Evolutionary conservation across 2,329 filamentous ascomycete genomes (phyloP).

Genomic region (Berkeleyomyces rouxiae): DNA sequence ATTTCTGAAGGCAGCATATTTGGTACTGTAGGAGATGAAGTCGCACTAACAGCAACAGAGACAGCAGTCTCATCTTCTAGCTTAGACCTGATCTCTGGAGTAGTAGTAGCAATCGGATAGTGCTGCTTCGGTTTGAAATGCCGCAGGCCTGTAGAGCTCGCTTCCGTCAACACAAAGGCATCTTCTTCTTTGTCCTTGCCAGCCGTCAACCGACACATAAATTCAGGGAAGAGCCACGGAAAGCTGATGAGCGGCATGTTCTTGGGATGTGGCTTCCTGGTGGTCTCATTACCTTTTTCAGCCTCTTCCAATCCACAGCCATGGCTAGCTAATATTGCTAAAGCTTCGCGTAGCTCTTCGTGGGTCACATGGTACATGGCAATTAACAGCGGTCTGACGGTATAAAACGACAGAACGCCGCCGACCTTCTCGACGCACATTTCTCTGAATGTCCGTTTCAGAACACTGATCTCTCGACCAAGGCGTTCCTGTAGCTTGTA

Average conservation of each 20-base stretch:
- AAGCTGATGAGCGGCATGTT: constrained; percentile 77
- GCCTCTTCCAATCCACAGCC: not conserved
- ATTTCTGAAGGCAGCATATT: too few species aligned
- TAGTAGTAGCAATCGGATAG: not conserved
- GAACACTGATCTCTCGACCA: constrained; percentile 43
- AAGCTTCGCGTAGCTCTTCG: constrained; percentile 45
- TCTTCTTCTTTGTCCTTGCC: constrained; percentile 11
- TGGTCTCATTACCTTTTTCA: not conserved
- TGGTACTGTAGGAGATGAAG: too few species aligned
- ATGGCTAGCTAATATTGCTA: constrained; percentile 18
- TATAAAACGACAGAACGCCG: constrained; percentile 21
- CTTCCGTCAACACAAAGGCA: constrained; percentile 3
- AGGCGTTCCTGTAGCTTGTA: constrained; percentile 83
- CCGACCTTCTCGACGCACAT: constrained; percentile 50
- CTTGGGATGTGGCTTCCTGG: constrained; percentile 17
- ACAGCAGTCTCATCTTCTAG: too few species aligned
- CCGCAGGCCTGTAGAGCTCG: not conserved
- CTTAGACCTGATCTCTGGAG: not conserved
- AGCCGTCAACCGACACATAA: constrained; percentile 53
- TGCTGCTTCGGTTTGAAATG: not conserved
- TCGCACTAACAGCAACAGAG: not conserved
- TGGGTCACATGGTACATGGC: constrained; percentile 80
- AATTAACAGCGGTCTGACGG: constrained; percentile 59
- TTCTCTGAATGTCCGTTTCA: constrained; percentile 54
- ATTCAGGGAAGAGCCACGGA: constrained; percentile 71